Evolutionary conservation across 2,329 filamentous ascomycete species (phyloP).

Genomic region (Ascosphaera apis): DNA sequence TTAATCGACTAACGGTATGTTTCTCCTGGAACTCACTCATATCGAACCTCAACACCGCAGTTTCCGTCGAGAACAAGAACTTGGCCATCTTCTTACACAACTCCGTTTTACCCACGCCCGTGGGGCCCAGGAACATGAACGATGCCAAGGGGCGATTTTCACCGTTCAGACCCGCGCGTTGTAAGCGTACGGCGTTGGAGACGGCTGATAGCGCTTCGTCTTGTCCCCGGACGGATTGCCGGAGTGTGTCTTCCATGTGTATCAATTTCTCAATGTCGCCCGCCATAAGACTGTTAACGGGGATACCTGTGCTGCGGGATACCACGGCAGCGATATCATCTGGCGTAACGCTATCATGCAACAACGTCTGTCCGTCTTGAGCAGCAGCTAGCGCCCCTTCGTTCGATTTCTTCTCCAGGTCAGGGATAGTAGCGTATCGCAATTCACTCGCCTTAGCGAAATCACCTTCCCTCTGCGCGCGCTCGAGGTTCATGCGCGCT

Average conservation of each 20-base stretch:
- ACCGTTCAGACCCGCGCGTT: constrained; percentile 73
- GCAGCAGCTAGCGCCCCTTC: constrained; percentile 33
- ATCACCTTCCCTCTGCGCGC: constrained; percentile 67
- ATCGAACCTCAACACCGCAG: constrained; percentile 79
- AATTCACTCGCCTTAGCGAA: constrained; percentile 81
- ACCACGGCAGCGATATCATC: constrained; percentile 91
- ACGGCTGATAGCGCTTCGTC: constrained; percentile 84
- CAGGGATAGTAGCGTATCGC: constrained; percentile 67
- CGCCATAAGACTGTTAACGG: constrained; percentile 73
- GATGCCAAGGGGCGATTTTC: constrained; percentile 80
- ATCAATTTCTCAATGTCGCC: constrained; percentile 89
- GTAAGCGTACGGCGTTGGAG: constrained; percentile 78
- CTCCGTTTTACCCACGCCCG: constrained; percentile 91
- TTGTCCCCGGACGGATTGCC: constrained; percentile 69
- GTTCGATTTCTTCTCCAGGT: constrained; percentile 53
- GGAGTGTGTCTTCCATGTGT: constrained; percentile 78
- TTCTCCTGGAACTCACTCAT: constrained; percentile 98
- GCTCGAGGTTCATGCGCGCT: constrained; percentile 64
- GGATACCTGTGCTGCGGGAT: constrained; percentile 76
- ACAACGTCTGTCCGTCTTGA: constrained; percentile 33
- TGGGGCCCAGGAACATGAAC: constrained; percentile 95
- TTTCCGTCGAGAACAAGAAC: constrained; percentile 82
- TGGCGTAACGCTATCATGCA: constrained; percentile 85
- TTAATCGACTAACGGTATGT: constrained; percentile 79
- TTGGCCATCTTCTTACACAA: constrained; percentile 86